A percentile compares a stretch with the other conserved stretches of the same genome.
These are phyloP conservation scores for Berkeleyomyces basicola DNA, from an alignment of 2,329 filamentous ascomycete species.

Conservation along the genomic window DNA sequence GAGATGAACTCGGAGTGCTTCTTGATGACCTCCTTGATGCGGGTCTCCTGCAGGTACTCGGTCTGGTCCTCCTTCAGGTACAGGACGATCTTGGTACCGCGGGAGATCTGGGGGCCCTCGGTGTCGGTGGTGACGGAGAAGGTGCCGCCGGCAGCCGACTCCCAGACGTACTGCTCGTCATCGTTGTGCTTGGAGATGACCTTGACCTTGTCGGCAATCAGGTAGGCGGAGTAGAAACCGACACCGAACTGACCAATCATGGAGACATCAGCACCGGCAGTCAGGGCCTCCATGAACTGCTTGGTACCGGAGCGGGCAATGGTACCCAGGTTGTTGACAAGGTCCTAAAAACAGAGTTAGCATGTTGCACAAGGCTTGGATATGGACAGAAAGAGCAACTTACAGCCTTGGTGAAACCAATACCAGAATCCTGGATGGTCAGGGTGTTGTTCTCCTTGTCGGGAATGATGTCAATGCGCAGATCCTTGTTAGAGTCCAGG, in stretches of 20 bases:
- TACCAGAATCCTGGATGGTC: slow-evolving; percentile 94
- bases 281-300: slow-evolving; percentile 99
- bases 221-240: slow-evolving; percentile 99
- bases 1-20: slow-evolving; percentile 99
- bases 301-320: slow-evolving; percentile 98
- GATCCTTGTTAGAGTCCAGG: slow-evolving; percentile 93
- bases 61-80: slow-evolving; percentile 98
- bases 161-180: slow-evolving; percentile 99
- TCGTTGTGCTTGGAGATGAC: slow-evolving; percentile 99
- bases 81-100: slow-evolving; percentile 94
- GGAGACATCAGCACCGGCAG: slow-evolving; percentile 95
- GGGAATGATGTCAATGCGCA: slow-evolving; percentile 97
- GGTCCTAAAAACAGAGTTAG: slow-evolving; percentile 46
- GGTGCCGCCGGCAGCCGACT: slow-evolving; percentile 91
- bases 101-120: slow-evolving; percentile 77
- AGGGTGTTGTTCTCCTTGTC: slow-evolving; percentile 96
- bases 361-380: slow-evolving; percentile 11
- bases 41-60: slow-evolving; percentile 96
- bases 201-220: slow-evolving; percentile 89
- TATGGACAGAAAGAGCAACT: slow-evolving; percentile 26
- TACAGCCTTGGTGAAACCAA: slow-evolving; percentile 99
- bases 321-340: slow-evolving; percentile 99
- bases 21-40: slow-evolving; percentile 99
- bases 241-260: slow-evolving; percentile 99
- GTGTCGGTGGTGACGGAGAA: slow-evolving; percentile 87